Evolutionary conservation across 306 rosid species (phyloP), one percentile per base, ranked within the genome.

Genomic region (Cucurbita maxima): DNA sequence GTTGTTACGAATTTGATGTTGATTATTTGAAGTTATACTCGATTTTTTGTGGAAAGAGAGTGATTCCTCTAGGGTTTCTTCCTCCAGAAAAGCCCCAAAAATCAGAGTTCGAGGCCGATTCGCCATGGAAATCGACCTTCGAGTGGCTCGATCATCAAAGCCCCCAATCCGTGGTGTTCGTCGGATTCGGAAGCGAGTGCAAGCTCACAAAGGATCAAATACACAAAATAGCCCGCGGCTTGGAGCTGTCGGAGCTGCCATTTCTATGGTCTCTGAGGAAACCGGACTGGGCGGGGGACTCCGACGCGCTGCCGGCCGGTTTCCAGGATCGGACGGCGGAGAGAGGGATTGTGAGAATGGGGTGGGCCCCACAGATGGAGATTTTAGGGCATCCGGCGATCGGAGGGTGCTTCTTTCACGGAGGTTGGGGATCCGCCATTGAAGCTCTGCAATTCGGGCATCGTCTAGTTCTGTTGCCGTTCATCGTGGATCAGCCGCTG

Each of bases 181-280:
- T 82, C 0, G 85, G 85, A 25, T 85, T 83, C 71, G 86, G 86
- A 11, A 85, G 81, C 53, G 89, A 85, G 62, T 85, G 74, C 15
- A 83, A 74, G 22, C 58, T 85, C 5, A 76, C 76, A 10, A 82
- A 63, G 19, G 84, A 83, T 9, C 79, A 85, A 67, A 63, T 78
- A 55, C 70, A 55, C 54, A 84, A 80, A 81, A 80, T 87, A 60
- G 89, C 86, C 25, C 40, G 48, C 60, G 88, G 86, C 19, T 36
- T 87, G 1, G 87, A 87, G 71, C 71, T 71, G 9, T 85, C 85
- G 4, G 41, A 75, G 54, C 19, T 87, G 47, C 76, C 83, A 4
- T 87, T 87, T 55, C 10, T 85, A 1, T 85, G 87, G 89, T 58
- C 76, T 58, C 64, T 83, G 36, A 77, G 83, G 41, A 74, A 79